These are phyloP conservation scores for Penicillium palitans DNA, from an alignment of 2,329 filamentous ascomycete genomes.

Conservation along the genomic window DNA sequence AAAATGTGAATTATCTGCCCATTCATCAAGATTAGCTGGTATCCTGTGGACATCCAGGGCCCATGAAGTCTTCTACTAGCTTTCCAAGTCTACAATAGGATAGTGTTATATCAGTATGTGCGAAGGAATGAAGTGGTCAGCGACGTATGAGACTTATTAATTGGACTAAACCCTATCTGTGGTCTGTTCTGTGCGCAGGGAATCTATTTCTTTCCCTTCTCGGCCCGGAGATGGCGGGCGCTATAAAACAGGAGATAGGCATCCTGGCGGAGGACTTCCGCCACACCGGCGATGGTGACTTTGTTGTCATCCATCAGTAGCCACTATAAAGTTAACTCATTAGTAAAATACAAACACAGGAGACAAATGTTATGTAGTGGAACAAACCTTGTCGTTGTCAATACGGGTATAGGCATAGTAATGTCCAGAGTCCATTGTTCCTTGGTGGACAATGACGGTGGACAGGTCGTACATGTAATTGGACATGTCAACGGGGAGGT, in stretches of 20 bases:
- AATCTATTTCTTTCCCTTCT: background rate
- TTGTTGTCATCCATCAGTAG: slow-evolving; percentile 95
- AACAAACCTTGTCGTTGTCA: slow-evolving; percentile 67
- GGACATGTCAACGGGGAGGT: slow-evolving; percentile 33
- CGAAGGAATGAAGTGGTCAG: background rate
- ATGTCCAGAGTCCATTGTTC: slow-evolving; percentile 88
- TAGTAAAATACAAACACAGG: background rate
- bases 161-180: background rate
- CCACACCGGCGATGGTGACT: slow-evolving; percentile 78
- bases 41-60: background rate
- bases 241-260: slow-evolving; percentile 88
- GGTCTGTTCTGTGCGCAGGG: background rate
- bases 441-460: slow-evolving; percentile 89
- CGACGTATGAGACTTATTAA: background rate
- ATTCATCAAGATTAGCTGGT: background rate
- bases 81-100: background rate
- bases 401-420: slow-evolving; percentile 81
- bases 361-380: background rate
- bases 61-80: background rate
- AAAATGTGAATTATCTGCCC: background rate
- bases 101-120: background rate
- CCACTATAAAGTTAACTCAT: slow-evolving; percentile 60
- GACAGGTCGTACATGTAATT: slow-evolving; percentile 82
- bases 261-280: slow-evolving; percentile 80
- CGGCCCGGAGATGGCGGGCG: slow-evolving; percentile 35